Evolutionary conservation across 306 rosid genomes (phyloP), one percentile per base, ranked within the genome.

Genomic region (Pyrus bretschneideri): DNA sequence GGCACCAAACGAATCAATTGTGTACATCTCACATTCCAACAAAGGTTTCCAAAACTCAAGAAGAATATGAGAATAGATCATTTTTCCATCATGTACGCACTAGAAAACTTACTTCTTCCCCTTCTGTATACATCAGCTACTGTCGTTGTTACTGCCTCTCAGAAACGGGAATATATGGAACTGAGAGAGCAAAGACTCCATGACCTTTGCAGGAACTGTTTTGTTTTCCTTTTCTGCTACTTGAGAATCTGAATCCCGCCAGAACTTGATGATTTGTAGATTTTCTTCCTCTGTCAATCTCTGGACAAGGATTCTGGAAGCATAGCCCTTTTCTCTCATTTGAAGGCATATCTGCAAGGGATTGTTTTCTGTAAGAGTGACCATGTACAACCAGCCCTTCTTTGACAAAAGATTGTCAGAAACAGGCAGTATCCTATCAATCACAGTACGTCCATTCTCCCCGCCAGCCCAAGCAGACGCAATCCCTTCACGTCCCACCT

Each of bases 381-480:
- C 93, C 91, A 93, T 65, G 87, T 96, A 96, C 78, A 96, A 69
- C 98, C 98, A 96, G 42, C 99, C 99, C 54, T 87, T 93, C 21
- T 88, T 86, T 0, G 99, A 96, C 82, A 96, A 76, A 55, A 96
- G 97, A 62, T 13, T 45, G 72, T 91, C 97, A 17, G 91, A 94
- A 81, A 91, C 78, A 0, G 91, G 96, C 86, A 92, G 80, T 54
- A 96, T 93, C 83, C 81, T 81, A 72, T 96, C 97, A 6, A 96
- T 96, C 45, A 96, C 94, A 5, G 77, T 80, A 52, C 98, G 92
- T 9, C 99, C 99, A 46, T 91, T 90, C 84, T 89, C 97, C 57
- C 99, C 99, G 5, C 99, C 99, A 3, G 98, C 99, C 98, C 98
- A 96, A 75, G 99, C 84, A 51, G 97, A 76, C 25, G 88, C 79